Evolutionary conservation across 345 rosid genomes (phyloP).

Genomic region (Sapria himalayana): DNA sequence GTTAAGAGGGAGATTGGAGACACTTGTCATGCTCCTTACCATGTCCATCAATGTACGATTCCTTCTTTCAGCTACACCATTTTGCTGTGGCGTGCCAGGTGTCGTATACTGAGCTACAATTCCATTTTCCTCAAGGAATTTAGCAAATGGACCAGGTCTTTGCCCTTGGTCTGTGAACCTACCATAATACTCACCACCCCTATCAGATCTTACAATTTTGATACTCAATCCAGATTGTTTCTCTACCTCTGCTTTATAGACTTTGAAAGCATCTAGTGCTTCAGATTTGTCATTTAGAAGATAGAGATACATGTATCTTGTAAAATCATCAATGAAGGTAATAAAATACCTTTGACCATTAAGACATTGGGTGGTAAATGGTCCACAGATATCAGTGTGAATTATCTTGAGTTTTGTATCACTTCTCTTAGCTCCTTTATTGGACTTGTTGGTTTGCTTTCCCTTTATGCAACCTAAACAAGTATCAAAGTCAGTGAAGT

Average conservation of each 20-base stretch:
- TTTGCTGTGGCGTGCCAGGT: conserved; percentile 2
- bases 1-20: background rate
- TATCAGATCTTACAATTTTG: background rate
- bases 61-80: conserved; percentile 4
- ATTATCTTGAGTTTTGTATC: too few species aligned
- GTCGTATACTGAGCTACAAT: conserved; percentile 1
- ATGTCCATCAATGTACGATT: conserved; percentile 5
- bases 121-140: conserved; percentile 3
- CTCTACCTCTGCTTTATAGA: conserved; percentile 1
- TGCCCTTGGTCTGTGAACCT: background rate
- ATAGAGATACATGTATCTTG: conserved; percentile 2
- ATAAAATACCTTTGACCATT: too few species aligned
- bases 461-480: too few species aligned
- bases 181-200: conserved; percentile 4
- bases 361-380: background rate
- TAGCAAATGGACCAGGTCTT: conserved; percentile 1
- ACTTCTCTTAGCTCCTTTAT: too few species aligned
- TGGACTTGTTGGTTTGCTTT: too few species aligned
- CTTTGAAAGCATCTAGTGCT: conserved; percentile 1
- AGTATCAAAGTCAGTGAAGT: too few species aligned
- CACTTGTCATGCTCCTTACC: conserved; percentile 3
- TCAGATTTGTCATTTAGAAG: background rate
- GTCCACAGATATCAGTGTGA: conserved; percentile 5
- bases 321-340: conserved; percentile 6
- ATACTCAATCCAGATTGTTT: background rate